phyloP scores from a whole-genome alignment of 1,284 basidiomycete genomes.

The Psilocybe mexicana region DNA sequence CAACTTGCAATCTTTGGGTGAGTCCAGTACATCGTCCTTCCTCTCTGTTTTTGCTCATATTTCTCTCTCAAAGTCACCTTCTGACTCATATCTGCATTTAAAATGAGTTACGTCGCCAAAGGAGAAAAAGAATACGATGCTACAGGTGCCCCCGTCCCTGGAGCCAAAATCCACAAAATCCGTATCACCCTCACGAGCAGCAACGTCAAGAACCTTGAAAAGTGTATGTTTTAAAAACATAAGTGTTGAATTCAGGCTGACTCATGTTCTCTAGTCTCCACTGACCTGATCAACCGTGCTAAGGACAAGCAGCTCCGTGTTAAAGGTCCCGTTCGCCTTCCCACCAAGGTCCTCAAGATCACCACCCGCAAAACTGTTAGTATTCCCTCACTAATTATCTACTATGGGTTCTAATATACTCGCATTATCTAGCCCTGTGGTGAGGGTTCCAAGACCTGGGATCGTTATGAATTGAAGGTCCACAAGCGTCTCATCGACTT shows the following conservation, averaged over 20 bases:
- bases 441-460: slow-evolving; percentile 99
- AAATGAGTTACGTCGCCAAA: slow-evolving; percentile 99
- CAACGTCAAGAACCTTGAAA: slow-evolving; percentile 98
- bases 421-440: slow-evolving; percentile 79
- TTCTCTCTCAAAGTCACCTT: slow-evolving; percentile 56
- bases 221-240: slow-evolving; percentile 60
- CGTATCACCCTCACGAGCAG: slow-evolving; percentile 98
- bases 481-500: slow-evolving; percentile 99
- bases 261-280: slow-evolving; percentile 67
- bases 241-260: not conserved
- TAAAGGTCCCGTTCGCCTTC: slow-evolving; percentile 98
- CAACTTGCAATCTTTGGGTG: slow-evolving; percentile 46
- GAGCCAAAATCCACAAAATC: slow-evolving; percentile 98
- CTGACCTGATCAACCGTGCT: slow-evolving; percentile 96
- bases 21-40: slow-evolving; percentile 19
- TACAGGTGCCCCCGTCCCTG: slow-evolving; percentile 81
- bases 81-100: slow-evolving; percentile 67
- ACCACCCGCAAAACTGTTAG: slow-evolving; percentile 97
- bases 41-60: slow-evolving; percentile 9
- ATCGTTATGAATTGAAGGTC: slow-evolving; percentile 98
- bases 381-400: slow-evolving; percentile 25
- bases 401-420: not conserved
- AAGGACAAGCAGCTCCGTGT: slow-evolving; percentile 99
- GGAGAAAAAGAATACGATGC: slow-evolving; percentile 97
- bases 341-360: slow-evolving; percentile 98